Percentiles rank a stretch among this genome's conserved stretches.
Conservation (phyloP, 208 protist genomes). For the Zelonia costaricensis region DNA sequence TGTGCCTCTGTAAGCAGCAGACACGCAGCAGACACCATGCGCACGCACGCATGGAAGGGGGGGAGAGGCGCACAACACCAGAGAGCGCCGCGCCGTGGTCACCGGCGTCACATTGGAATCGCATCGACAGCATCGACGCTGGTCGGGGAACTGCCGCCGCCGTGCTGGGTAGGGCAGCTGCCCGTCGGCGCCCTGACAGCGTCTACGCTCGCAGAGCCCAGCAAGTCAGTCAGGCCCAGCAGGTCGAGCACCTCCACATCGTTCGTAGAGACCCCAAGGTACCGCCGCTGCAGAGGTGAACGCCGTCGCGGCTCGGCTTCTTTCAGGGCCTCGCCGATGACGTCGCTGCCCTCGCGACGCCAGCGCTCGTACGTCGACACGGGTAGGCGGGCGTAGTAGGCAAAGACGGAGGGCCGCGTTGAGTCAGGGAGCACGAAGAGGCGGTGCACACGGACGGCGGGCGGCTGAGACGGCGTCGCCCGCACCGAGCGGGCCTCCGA, state of each 20-base stretch:
- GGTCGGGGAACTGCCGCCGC: too few relatives aligned
- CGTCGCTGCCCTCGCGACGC: slow-evolving; percentile 1
- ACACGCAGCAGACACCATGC: too few relatives aligned
- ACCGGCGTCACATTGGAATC: too few relatives aligned
- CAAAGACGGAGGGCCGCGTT: neutral
- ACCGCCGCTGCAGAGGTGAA: neutral
- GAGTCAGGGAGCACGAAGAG: neutral
- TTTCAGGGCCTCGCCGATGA: neutral
- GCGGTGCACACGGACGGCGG: neutral
- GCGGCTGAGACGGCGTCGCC: too few relatives aligned
- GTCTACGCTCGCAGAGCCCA: neutral
- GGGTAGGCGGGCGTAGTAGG: neutral
- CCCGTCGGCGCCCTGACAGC: neutral
- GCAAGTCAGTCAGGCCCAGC: slow-evolving; percentile 4
- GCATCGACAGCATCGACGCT: too few relatives aligned
- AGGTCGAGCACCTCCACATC: slow-evolving; percentile 22
- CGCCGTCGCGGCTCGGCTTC: neutral
- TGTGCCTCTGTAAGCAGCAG: too few relatives aligned
- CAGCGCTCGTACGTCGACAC: slow-evolving; percentile 9
- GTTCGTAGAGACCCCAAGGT: neutral
- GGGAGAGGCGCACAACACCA: too few relatives aligned
- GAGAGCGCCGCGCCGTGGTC: too few relatives aligned
- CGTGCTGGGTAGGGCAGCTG: neutral
- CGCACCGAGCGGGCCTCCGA: too few relatives aligned
- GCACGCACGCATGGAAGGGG: neutral